Evolutionary conservation across 2,329 filamentous ascomycete species (phyloP), one percentile per base, ranked within the genome.

Genomic region (Periconia macrospinosa): DNA sequence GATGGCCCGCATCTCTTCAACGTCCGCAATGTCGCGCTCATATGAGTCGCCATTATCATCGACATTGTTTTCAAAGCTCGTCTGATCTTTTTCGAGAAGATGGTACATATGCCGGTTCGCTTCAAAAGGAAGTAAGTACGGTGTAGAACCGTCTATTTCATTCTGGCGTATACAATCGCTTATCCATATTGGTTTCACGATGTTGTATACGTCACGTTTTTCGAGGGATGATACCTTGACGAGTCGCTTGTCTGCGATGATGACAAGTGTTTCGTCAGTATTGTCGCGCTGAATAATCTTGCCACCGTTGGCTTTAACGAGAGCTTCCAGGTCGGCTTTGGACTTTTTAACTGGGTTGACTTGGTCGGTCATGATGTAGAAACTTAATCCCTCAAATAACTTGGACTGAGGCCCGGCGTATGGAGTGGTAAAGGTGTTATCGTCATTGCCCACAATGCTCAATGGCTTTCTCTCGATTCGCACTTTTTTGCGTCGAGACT

Each of bases 21-120:
- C 62, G 41, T 69, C 65, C 1, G 78, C 80, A 9, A 88, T 76
- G 62, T 96, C 86, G 5, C 92, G 81, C 0, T 86, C 83, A 72
- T 90, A 97, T 66, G 91, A 92, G 70, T 99, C 94, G 0, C 89
- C 89, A 62, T 85, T 94, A 49, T 81, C 77, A 69, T 99, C 94
- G 1, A 88, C 81, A 58, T 88, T 90, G 2, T 76, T 75, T 37
- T 82, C 79, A 10, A 87, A 83, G 8, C 79, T 80, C 7, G 77
- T 77, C 41, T 76, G 73, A 50, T 86, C 79, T 1, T 78, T 80
- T 3, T 86, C 82, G 0, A 81, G 83, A 0, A 85, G 85, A 64
- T 88, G 85, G 56, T 94, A 88, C 63, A 97, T 78, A 63, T 97
- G 92, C 0, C 79, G 79, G 59, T 78, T 75, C 18, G 82, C 79